Conservation (phyloP, 345 rosid species). For the Fremontodendron californicum region DNA sequence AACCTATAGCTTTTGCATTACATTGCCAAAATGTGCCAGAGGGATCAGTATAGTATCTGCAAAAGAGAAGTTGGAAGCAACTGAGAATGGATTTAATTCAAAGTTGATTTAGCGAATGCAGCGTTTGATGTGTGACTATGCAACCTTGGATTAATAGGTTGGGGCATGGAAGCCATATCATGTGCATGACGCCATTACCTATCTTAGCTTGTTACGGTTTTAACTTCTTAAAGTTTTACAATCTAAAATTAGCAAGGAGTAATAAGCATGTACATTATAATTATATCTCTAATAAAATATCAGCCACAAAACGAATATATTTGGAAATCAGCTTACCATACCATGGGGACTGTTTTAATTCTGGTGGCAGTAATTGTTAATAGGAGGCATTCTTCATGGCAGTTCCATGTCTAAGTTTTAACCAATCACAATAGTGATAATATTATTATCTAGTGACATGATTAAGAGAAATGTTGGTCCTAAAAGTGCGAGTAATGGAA, state of each 20-base stretch:
- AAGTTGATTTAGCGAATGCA: not conserved
- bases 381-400: not conserved
- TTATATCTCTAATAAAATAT: not conserved
- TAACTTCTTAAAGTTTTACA: not conserved
- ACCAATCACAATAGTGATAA: not conserved
- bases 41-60: conserved; percentile 89
- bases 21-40: conserved; percentile 99
- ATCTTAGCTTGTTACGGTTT: not conserved
- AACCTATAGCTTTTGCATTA: conserved; percentile 96
- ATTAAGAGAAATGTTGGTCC: not conserved
- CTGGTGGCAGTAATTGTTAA: not conserved
- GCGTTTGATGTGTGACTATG: not conserved
- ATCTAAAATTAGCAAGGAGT: not conserved
- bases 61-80: conserved; percentile 6
- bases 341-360: not conserved
- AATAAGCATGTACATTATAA: not conserved
- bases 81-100: not conserved
- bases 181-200: not conserved
- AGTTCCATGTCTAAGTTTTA: not conserved
- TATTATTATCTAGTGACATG: not conserved
- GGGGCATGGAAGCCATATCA: not conserved
- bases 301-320: not conserved
- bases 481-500: not conserved
- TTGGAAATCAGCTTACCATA: not conserved
- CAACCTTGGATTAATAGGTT: not conserved